These are phyloP conservation scores for Candida sanyiensis DNA, from an alignment of 805 yeast genomes.

Conservation along the genomic window DNA sequence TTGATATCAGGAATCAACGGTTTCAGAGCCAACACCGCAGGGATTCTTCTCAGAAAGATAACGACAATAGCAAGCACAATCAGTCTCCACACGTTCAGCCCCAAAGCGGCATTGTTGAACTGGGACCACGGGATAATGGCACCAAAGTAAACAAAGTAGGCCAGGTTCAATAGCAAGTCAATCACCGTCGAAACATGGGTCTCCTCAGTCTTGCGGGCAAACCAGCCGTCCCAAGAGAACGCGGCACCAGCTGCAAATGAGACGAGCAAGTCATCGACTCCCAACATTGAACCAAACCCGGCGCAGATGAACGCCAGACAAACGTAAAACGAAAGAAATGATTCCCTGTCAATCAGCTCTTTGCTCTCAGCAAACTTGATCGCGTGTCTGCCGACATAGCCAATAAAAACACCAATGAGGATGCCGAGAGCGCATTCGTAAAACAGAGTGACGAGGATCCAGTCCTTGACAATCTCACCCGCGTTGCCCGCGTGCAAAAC, in stretches of 20 bases:
- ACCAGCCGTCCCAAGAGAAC: conserved; percentile 92
- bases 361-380: conserved; percentile 68
- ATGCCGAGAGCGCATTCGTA: conserved; percentile 83
- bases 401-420: conserved; percentile 65
- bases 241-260: conserved; percentile 93
- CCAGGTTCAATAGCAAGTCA: conserved; percentile 74
- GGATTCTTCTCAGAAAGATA: conserved; percentile 72
- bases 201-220: conserved; percentile 75
- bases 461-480: conserved; percentile 67
- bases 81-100: conserved; percentile 74
- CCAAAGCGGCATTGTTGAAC: conserved; percentile 56
- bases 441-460: conserved; percentile 70
- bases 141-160: conserved; percentile 86
- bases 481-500: conserved; percentile 62
- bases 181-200: conserved; percentile 87
- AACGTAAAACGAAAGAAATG: conserved; percentile 79
- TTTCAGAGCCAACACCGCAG: conserved; percentile 69
- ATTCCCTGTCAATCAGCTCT: conserved; percentile 77
- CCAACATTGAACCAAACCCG: conserved; percentile 82
- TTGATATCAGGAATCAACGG: conserved; percentile 83
- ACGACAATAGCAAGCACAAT: conserved; percentile 69
- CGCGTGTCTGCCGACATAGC: conserved; percentile 62
- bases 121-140: conserved; percentile 86
- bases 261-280: conserved; percentile 83
- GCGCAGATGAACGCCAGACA: conserved; percentile 80